Base-by-base conservation (phyloP, 768 basidiomycete species). In the Trametes villosa region DNA sequence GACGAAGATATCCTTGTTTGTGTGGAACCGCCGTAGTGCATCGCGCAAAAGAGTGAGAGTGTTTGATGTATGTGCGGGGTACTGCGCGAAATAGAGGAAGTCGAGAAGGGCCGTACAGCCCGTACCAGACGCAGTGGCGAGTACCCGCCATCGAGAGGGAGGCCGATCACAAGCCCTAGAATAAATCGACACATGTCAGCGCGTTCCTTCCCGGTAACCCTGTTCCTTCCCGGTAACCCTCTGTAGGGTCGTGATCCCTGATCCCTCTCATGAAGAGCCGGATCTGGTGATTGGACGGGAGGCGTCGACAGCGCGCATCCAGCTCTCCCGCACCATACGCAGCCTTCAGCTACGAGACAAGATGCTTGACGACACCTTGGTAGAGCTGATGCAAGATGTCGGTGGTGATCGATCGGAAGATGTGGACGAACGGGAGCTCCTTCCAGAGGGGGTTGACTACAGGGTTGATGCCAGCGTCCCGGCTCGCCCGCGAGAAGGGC, bases 1-100 rank as follows among this genome's bases (percentile, higher is more conserved):
- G 24, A 78, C 44, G 59, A 81, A 79, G 2, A 78, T 67, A 9
- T 59, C 53, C 56, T 80, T 81, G 65, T 76, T 70, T 62, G 59
- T 41, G 56, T 82, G 79, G 46, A 72, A 70, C 2, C 38, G 52
- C 0, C 29, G 22, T 0, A 73, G 44, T 0, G 67, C 54, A 0
- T 47, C 29, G 0, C 50, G 9, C 33, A 74, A 45, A 70, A 17
- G 72, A 57, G 0, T 70, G 40, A 1, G 63, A 27, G 1, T 65
- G 47, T 0, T 50, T 50, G 8, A 59, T 20, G 11, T 64, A 31
- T 9, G 3, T 1, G 65, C n/a, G 0, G 71, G 71, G 53, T 75
- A 77, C 52, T 75, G 74, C 0, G 74, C 70, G 9, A 76, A 58
- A 56, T 73, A 77, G 2, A 76, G 24, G 51, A 80, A 80, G 52